Evolutionary conservation across 495 filamentous ascomycete genomes (phyloP).

Genomic region (Tuber melanosporum): DNA sequence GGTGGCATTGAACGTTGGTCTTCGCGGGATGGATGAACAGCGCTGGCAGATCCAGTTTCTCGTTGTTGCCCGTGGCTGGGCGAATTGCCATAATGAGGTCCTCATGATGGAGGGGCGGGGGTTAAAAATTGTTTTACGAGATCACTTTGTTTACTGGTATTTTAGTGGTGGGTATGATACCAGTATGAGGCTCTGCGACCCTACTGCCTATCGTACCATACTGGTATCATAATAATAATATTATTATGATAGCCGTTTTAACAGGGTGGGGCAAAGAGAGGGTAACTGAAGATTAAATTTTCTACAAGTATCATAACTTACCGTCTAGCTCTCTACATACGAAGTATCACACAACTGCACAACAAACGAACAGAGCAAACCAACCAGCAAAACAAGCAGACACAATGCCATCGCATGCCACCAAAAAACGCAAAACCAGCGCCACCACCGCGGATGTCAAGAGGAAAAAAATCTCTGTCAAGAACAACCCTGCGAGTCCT

Average conservation of each 20-base stretch:
- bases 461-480: background rate
- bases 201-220: background rate
- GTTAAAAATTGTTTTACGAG: background rate
- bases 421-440: background rate
- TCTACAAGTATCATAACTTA: background rate
- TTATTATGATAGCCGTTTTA: background rate
- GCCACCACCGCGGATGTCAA: background rate
- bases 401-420: background rate
- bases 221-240: too few species aligned
- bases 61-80: background rate
- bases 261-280: background rate
- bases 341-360: background rate
- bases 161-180: background rate
- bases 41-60: background rate
- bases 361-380: background rate
- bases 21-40: background rate
- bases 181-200: background rate
- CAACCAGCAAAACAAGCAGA: background rate
- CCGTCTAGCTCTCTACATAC: background rate
- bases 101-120: background rate
- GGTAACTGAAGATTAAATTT: background rate
- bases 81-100: background rate
- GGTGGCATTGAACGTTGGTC: background rate
- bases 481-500: background rate
- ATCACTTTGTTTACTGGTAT: background rate